Percentiles rank a stretch among this genome's conserved stretches.
These are phyloP conservation scores for Colletotrichum sublineola DNA, from an alignment of 2,329 filamentous ascomycete species.

Conservation along the genomic window DNA sequence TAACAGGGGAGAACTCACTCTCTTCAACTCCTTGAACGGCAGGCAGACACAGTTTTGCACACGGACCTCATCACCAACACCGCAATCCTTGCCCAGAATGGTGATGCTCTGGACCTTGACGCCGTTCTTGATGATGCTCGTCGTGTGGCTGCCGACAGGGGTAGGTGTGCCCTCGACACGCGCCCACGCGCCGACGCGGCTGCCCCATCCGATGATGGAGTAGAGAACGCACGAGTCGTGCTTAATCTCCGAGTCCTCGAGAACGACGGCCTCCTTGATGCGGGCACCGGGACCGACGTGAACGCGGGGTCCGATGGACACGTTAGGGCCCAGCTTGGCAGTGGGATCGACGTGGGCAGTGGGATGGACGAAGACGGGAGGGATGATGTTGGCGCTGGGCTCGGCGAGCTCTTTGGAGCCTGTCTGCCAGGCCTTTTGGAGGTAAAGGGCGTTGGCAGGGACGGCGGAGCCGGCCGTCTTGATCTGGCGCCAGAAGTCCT, in stretches of 20 bases:
- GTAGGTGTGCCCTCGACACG: slow-evolving; percentile 96
- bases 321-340: slow-evolving; percentile 96
- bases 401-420: slow-evolving; percentile 84
- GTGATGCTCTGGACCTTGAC: slow-evolving; percentile 99
- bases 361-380: slow-evolving; percentile 96
- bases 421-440: slow-evolving; percentile 91
- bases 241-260: slow-evolving; percentile 95
- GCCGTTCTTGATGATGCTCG: slow-evolving; percentile 96
- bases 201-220: slow-evolving; percentile 97
- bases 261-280: slow-evolving; percentile 95
- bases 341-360: slow-evolving; percentile 91
- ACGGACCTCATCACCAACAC: slow-evolving; percentile 91
- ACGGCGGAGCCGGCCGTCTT: slow-evolving; percentile 98
- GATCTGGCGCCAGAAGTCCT: slow-evolving; percentile 99
- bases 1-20: slow-evolving; percentile 69
- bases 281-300: slow-evolving; percentile 87
- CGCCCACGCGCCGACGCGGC: slow-evolving; percentile 96
- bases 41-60: slow-evolving; percentile 98
- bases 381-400: slow-evolving; percentile 88
- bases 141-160: slow-evolving; percentile 87
- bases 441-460: slow-evolving; percentile 95
- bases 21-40: slow-evolving; percentile 98
- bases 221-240: slow-evolving; percentile 97
- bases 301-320: slow-evolving; percentile 93
- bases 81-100: slow-evolving; percentile 96